A percentile compares a stretch with the other conserved stretches of the same genome.
Evolutionary conservation across 2,329 filamentous ascomycete genomes (phyloP).

Genomic region (Pseudocercospora fuligena): DNA sequence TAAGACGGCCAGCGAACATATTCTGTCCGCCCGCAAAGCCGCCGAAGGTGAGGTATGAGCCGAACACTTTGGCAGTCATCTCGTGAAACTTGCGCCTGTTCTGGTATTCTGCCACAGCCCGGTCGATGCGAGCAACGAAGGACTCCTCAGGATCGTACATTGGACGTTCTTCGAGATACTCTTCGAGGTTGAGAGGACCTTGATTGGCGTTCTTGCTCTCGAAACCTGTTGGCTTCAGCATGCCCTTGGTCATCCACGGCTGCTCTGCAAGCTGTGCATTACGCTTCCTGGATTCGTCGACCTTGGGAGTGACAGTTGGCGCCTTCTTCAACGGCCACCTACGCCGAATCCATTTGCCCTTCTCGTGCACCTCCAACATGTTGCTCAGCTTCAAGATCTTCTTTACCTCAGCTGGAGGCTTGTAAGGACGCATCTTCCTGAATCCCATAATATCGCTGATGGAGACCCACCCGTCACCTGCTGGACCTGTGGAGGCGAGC

Average conservation of each 20-base stretch:
- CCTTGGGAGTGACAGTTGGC: slow-evolving; percentile 35
- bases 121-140: slow-evolving; percentile 73
- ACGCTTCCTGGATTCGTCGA: slow-evolving; percentile 31
- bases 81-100: slow-evolving; percentile 74
- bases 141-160: slow-evolving; percentile 65
- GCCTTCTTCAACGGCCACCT: slow-evolving; percentile 43
- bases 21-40: slow-evolving; percentile 70
- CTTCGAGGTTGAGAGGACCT: slow-evolving; percentile 72
- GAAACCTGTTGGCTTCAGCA: slow-evolving; percentile 53
- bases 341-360: slow-evolving; percentile 50
- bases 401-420: slow-evolving; percentile 45
- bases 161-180: slow-evolving; percentile 66
- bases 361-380: slow-evolving; percentile 47
- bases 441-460: slow-evolving; percentile 51
- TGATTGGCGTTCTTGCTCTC: slow-evolving; percentile 77
- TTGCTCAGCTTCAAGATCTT: neutral
- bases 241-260: slow-evolving; percentile 47
- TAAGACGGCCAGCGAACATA: slow-evolving; percentile 62
- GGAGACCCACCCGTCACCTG: slow-evolving; percentile 49
- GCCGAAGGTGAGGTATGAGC: slow-evolving; percentile 80
- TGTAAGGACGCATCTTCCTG: slow-evolving; percentile 53
- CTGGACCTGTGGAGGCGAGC: slow-evolving; percentile 46
- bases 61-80: slow-evolving; percentile 68
- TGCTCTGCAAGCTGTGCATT: slow-evolving; percentile 37
- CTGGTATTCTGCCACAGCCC: slow-evolving; percentile 81